Conservation (phyloP, 106 monocot genomes). For the Platanthera zijinensis region DNA sequence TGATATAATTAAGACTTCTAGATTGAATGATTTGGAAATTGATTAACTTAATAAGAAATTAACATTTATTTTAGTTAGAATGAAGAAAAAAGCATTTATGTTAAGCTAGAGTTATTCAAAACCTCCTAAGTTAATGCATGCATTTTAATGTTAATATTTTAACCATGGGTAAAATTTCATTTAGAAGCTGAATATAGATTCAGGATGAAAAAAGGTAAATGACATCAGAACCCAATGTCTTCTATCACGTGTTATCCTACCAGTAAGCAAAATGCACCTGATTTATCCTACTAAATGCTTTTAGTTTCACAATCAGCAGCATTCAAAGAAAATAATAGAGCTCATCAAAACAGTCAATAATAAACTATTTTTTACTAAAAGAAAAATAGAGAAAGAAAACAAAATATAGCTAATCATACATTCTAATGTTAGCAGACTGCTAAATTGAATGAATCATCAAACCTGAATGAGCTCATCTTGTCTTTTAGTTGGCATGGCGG, state of each 20-base stretch:
- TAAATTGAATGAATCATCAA: neutral
- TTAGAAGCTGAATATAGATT: no score
- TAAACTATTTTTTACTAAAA: neutral
- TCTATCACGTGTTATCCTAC: neutral
- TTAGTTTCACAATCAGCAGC: neutral
- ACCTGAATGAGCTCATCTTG: constrained; percentile 69
- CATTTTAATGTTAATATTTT: no score
- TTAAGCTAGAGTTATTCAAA: no score
- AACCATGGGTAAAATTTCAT: no score
- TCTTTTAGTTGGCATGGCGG: constrained; percentile 64
- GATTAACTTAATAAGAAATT: no score
- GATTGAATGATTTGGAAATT: no score
- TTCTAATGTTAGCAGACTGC: neutral
- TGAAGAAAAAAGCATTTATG: no score
- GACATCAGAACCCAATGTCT: neutral
- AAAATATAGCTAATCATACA: neutral
- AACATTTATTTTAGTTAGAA: no score
- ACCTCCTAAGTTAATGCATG: no score
- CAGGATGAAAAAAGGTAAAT: no score
- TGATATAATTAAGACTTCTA: no score
- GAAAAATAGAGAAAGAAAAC: neutral
- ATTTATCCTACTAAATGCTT: neutral
- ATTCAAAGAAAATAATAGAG: neutral
- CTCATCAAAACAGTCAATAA: neutral
- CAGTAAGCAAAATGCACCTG: neutral